These are phyloP conservation scores for Solanum pinnatisectum DNA, from an alignment of 257 asterid genomes.

Conservation along the genomic window DNA sequence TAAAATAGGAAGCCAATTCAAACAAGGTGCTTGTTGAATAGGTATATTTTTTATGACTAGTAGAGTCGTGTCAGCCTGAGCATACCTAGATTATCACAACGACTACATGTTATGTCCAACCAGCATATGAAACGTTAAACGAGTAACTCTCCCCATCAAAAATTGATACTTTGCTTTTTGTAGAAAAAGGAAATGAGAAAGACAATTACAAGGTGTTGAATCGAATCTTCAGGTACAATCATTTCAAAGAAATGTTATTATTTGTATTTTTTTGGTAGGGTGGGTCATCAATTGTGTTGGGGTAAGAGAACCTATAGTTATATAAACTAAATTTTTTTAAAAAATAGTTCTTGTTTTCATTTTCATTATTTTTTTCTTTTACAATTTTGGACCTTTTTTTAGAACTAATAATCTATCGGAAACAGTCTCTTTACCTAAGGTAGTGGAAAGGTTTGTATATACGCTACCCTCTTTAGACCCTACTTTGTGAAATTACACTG, in stretches of 20 bases:
- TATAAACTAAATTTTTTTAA: too few relatives aligned
- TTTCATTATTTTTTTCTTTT: accelerated
- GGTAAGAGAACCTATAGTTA: background rate
- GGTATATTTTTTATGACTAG: background rate
- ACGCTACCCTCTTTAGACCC: background rate
- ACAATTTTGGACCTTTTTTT: background rate
- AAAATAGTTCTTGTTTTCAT: background rate
- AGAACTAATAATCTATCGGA: background rate
- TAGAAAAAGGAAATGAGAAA: background rate
- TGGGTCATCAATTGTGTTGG: background rate
- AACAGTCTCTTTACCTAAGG: accelerated
- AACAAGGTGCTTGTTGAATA: too few relatives aligned
- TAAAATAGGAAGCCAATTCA: background rate
- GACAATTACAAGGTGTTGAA: background rate
- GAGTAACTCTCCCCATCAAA: background rate
- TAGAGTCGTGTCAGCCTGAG: background rate
- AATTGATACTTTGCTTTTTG: background rate
- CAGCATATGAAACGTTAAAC: background rate
- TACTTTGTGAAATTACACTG: background rate
- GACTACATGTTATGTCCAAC: background rate
- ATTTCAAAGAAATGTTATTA: background rate
- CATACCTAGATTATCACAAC: background rate
- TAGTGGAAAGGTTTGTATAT: accelerated
- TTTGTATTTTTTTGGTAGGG: background rate
- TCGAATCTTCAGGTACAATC: background rate